phyloP scores from a whole-genome alignment of 129 eudicot species.

The Chrysanthemum makinoi region DNA sequence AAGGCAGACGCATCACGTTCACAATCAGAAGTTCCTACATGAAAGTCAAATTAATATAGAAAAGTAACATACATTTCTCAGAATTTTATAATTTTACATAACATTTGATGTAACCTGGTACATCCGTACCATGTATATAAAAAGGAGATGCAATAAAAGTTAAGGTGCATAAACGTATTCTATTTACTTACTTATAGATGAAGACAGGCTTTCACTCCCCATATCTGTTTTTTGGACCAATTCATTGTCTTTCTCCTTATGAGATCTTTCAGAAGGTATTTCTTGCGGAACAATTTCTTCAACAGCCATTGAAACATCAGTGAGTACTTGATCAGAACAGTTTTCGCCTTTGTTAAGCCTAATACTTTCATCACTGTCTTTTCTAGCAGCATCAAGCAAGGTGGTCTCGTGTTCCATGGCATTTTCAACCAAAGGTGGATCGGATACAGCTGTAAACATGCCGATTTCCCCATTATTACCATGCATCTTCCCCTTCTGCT shows the following conservation, averaged over 20 bases:
- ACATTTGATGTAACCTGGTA: conserved; percentile 2
- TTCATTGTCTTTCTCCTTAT: conserved; percentile 18
- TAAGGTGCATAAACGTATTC: conserved; percentile 1
- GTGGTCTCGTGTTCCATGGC: too few species aligned
- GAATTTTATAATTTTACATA: not conserved
- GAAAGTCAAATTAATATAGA: conserved; percentile 3
- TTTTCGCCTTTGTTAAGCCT: too few species aligned
- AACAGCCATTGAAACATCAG: conserved; percentile 20
- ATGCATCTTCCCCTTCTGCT: too few species aligned
- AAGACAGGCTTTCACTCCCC: conserved; percentile 13
- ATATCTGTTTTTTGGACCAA: not conserved
- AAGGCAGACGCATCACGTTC: conserved; percentile 5
- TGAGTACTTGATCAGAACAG: too few species aligned
- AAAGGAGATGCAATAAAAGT: not conserved
- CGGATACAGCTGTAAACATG: too few species aligned
- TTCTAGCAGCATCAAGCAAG: too few species aligned
- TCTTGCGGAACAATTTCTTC: conserved; percentile 15
- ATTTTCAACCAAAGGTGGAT: too few species aligned
- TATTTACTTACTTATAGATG: conserved; percentile 36
- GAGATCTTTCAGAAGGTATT: conserved; percentile 15
- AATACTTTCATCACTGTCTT: too few species aligned
- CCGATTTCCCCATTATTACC: too few species aligned
- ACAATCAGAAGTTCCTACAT: conserved; percentile 28
- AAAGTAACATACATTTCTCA: not conserved
- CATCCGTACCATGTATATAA: not conserved